Percentiles rank a stretch among this genome's conserved stretches.
These are phyloP conservation scores for Metschnikowia continentalis DNA, from an alignment of 805 yeast species.

Conservation along the genomic window DNA sequence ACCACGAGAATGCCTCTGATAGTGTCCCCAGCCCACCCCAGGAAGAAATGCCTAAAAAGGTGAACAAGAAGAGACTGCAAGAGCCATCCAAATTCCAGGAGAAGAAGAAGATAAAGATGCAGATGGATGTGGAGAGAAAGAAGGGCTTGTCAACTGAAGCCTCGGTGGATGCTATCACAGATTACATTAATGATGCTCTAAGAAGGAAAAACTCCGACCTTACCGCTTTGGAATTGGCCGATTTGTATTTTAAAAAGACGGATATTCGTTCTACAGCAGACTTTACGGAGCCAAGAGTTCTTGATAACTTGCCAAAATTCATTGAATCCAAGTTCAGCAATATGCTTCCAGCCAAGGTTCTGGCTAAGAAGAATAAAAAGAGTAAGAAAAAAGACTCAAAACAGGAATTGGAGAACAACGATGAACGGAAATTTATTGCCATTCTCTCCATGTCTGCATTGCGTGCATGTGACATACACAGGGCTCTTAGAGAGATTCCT, in stretches of 20 bases:
- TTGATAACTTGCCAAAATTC: conserved; percentile 55
- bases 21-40: background rate
- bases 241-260: conserved; percentile 52
- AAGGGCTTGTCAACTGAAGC: conserved; percentile 45
- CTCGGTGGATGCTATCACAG: conserved; percentile 60
- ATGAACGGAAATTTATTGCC: conserved; percentile 44
- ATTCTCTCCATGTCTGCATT: conserved; percentile 72
- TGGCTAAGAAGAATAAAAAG: conserved; percentile 25
- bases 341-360: conserved; percentile 35
- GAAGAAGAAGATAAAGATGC: conserved; percentile 66
- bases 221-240: conserved; percentile 72
- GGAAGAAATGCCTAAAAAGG: background rate
- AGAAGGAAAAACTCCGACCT: conserved; percentile 59
- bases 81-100: conserved; percentile 46
- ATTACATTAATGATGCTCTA: conserved; percentile 59
- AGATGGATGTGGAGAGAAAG: conserved; percentile 58
- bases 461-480: conserved; percentile 80
- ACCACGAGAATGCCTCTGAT: conserved; percentile 9
- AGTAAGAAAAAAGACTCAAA: conserved; percentile 26
- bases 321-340: conserved; percentile 47
- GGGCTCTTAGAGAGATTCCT: conserved; percentile 49
- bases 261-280: conserved; percentile 61
- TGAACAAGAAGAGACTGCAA: conserved; percentile 21
- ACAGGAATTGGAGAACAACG: conserved; percentile 14
- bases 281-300: conserved; percentile 45